These are phyloP conservation scores for Nemania abortiva DNA, from an alignment of 2,329 filamentous ascomycete genomes.

Conservation along the genomic window DNA sequence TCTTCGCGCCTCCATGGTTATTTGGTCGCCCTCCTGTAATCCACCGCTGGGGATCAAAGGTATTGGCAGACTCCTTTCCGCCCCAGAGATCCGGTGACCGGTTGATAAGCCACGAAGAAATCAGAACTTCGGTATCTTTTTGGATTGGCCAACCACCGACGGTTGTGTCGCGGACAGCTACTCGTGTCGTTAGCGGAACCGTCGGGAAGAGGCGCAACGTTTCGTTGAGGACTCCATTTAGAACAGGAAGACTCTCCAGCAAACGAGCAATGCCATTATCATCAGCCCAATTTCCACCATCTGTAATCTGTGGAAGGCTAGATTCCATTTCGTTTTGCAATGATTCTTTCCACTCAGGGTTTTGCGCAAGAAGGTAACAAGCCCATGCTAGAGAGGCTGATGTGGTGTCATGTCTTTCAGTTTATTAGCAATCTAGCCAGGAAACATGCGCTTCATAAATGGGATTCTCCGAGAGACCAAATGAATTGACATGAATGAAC, in stretches of 20 bases:
- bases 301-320: too few species aligned
- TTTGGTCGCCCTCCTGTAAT: neutral
- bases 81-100: neutral
- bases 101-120: neutral
- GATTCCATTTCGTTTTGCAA: neutral
- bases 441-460: neutral
- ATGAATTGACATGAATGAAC: neutral
- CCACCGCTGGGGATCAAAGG: neutral
- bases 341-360: neutral
- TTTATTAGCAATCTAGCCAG: neutral
- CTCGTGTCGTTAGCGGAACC: neutral
- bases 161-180: neutral
- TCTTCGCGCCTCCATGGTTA: neutral
- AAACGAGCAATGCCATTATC: too few species aligned
- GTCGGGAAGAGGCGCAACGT: neutral
- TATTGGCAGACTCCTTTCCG: neutral
- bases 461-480: too few species aligned
- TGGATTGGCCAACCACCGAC: neutral
- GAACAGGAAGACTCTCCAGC: neutral
- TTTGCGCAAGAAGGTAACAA: neutral
- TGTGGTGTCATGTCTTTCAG: slow-evolving; percentile 5
- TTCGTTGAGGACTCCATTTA: neutral
- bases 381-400: neutral
- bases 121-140: neutral
- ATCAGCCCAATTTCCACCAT: too few species aligned